These are phyloP conservation scores for Elsinoe ampelina DNA, from an alignment of 2,329 filamentous ascomycete genomes.

Conservation along the genomic window DNA sequence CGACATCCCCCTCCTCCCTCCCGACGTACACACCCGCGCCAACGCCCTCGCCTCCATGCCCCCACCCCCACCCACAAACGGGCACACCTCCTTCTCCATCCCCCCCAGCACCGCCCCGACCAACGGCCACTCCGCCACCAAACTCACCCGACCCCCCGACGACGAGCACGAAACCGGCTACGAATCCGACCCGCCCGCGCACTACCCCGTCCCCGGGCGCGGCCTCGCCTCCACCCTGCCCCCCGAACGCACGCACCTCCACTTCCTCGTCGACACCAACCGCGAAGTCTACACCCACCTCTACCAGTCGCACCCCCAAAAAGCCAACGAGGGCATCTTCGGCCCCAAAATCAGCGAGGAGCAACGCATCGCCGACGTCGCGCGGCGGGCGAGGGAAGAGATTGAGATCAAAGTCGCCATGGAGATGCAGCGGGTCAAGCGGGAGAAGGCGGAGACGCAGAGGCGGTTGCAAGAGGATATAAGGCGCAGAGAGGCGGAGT, in stretches of 20 bases:
- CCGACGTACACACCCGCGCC: slow-evolving; percentile 20
- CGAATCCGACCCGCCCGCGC: slow-evolving; percentile 42
- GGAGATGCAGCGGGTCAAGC: not conserved
- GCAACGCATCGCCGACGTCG: not conserved
- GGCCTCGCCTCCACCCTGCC: slow-evolving; percentile 47
- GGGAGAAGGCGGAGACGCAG: slow-evolving; percentile 1
- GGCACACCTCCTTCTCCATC: slow-evolving; percentile 17
- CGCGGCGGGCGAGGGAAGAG: not conserved
- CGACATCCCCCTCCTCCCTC: slow-evolving; percentile 56
- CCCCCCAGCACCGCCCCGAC: slow-evolving; percentile 9
- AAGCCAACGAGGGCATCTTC: slow-evolving; percentile 4
- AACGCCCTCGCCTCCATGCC: slow-evolving; percentile 16
- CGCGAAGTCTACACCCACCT: slow-evolving; percentile 19
- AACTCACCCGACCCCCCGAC: slow-evolving; percentile 25
- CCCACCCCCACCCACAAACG: slow-evolving; percentile 26
- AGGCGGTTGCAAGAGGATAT: not conserved
- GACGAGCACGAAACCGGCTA: slow-evolving; percentile 49
- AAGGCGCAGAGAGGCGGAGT: not conserved
- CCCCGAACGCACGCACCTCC: slow-evolving; percentile 49
- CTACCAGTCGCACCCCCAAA: slow-evolving; percentile 3
- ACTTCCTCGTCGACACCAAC: slow-evolving; percentile 54
- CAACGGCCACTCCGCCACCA: slow-evolving; percentile 9
- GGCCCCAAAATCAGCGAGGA: slow-evolving; percentile 6
- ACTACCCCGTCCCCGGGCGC: slow-evolving; percentile 55
- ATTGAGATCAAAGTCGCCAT: not conserved